phyloP scores from a whole-genome alignment of 177 flowering plant species.

The Vitis hybrid region DNA sequence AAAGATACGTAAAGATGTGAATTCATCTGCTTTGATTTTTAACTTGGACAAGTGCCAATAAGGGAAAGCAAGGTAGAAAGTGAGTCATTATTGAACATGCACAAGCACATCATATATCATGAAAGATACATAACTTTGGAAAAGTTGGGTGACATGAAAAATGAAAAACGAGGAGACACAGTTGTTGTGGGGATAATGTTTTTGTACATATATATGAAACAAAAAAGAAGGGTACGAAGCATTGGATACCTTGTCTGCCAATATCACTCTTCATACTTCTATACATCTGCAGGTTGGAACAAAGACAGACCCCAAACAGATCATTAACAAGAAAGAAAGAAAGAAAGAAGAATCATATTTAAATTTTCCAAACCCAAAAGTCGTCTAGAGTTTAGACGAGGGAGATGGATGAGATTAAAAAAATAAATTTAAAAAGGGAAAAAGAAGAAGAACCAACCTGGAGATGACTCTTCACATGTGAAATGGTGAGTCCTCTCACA shows the following conservation, averaged over 20 bases:
- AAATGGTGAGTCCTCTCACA: conserved; percentile 71
- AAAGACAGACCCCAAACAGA: neutral
- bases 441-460: conserved; percentile 36
- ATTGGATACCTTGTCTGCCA: conserved; percentile 37
- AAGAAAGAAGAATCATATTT: neutral
- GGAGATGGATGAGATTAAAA: neutral
- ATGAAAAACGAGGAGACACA: too few relatives aligned
- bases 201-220: neutral
- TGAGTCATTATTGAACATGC: conserved; percentile 7
- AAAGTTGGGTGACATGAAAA: too few relatives aligned
- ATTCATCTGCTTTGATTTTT: conserved; percentile 4
- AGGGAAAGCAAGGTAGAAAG: conserved; percentile 10
- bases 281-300: conserved; percentile 49
- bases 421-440: neutral
- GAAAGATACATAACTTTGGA: neutral
- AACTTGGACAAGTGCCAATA: conserved; percentile 12
- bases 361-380: too few relatives aligned
- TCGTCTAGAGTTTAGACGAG: too few relatives aligned
- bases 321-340: neutral
- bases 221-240: neutral
- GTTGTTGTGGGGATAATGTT: too few relatives aligned
- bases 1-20: conserved; percentile 10
- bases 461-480: conserved; percentile 76
- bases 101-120: neutral
- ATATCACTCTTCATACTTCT: conserved; percentile 63